A percentile compares a stretch with the other conserved stretches of the same genome.
These are phyloP conservation scores for Cyclospora cayetanensis DNA, from an alignment of 169 alveolate genomes.

Conservation along the genomic window DNA sequence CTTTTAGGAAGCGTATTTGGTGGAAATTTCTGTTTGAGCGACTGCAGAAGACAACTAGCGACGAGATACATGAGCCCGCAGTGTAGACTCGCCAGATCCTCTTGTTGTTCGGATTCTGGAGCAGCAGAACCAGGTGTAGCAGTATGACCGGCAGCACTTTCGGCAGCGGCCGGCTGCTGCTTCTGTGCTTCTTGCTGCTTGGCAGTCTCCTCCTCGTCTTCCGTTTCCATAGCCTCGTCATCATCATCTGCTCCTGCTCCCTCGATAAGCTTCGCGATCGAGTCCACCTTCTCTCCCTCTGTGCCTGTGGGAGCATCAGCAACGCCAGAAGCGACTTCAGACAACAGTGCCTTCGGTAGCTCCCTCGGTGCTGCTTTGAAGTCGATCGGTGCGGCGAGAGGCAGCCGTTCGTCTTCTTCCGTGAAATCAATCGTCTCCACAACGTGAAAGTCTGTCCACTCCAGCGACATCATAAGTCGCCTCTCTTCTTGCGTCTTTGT, in stretches of 20 bases:
- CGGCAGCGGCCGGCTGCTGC: not conserved
- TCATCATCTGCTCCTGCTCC: conserved; percentile 68
- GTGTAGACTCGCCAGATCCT: not conserved
- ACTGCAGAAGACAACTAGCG: no score
- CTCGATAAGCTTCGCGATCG: conserved; percentile 69
- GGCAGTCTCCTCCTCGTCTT: conserved; percentile 54
- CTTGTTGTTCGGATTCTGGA: not conserved
- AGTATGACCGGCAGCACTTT: not conserved
- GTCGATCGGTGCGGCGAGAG: conserved; percentile 74
- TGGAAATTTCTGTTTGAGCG: no score
- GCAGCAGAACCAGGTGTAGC: not conserved
- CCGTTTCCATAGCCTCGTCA: conserved; percentile 72
- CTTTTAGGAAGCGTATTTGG: no score
- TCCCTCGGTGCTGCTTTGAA: conserved; percentile 36
- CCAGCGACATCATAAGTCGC: conserved; percentile 86
- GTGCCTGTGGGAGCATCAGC: conserved; percentile 1
- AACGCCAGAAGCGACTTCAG: not conserved
- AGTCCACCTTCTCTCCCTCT: conserved; percentile 10
- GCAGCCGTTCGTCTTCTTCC: conserved; percentile 73
- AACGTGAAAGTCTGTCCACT: conserved; percentile 92
- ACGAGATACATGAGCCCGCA: no score
- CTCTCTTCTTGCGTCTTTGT: conserved; percentile 83
- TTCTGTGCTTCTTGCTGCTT: conserved; percentile 7
- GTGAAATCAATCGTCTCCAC: conserved; percentile 91
- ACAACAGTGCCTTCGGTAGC: conserved; percentile 53